Base-by-base conservation (phyloP, 2,329 filamentous ascomycete species). In the Colletotrichum sp. region DNA sequence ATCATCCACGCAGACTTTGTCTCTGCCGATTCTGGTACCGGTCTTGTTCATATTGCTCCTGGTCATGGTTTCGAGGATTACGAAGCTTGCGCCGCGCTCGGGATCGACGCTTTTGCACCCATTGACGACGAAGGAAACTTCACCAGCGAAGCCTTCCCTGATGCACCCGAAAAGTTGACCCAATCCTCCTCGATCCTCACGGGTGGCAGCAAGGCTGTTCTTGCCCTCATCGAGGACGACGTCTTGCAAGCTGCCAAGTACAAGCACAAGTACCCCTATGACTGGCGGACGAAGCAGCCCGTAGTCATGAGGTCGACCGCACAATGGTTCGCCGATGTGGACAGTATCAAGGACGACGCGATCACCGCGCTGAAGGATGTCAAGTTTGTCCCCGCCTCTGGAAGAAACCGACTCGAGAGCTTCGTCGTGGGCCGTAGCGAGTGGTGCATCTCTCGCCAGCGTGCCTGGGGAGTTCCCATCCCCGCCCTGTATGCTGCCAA, bases 41-140 rank as follows among this genome's bases (percentile, higher is more conserved):
- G 97, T 13, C 88, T 99, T n/a, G 97, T 99, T 36, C 97, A 99
- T 83, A 90, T 96, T 78, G 97, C 97, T 4, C 96, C 97, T 8
- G 97, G 97, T 5, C 97, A 99, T 82, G 97, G 97, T 60, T 97
- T 98, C 88, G 97, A 99, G 52, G 97, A 99, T 82, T 99, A 99
- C 82, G 92, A 96, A 76, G 92, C 93, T 7, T 98, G 96, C 83
- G 90, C 90, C 64, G 85, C 90, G 28, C 88, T 94, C 61, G 93
- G 91, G 3, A 94, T 99, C 71, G 87, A 91, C 1, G 94, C 94
- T 1, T 93, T 94, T 80, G 95, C 96, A 6, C 96, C 96, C 0
- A 93, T 99, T 16, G 93, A 98, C 78, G 93, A 95, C 78, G 88
- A 93, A 21, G 97, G 97, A 2, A 87, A 89, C 34, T 99, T 98